Evolutionary conservation across 2,329 filamentous ascomycete genomes (phyloP), one percentile per base, ranked within the genome.

Genomic region (Fusarium sublunatum): DNA sequence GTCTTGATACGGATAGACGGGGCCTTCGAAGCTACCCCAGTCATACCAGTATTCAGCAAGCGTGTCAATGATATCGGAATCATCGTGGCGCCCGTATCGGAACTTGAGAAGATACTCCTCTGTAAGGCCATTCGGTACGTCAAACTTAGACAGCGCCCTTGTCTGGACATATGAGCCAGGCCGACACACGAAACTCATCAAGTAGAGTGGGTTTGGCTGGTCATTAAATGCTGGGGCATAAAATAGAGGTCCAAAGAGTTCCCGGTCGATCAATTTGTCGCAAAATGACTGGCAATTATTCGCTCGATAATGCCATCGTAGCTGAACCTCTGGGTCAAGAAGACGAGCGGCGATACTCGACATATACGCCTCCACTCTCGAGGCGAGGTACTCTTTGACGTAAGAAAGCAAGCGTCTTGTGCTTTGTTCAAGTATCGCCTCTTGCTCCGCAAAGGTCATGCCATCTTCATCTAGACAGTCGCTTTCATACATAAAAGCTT

Each of bases 31-130:
- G 5, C 68, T 73, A 4, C 72, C 76, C 77, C 78, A 81, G 46
- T 80, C 78, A 53, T 76, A 69, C 79, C 78, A 81, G 59, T 81
- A 81, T 58, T 81, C 78, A n/a, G 70, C 61, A 0, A 77, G 72
- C 0, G 71, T 70, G 48, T 81, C 79, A 11, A 80, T 69, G 1
- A 81, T 70, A 55, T 81, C 78, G 1, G 76, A 70, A 4, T 79
- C 75, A 39, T 77, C 73, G 44, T 77, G 73, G 0, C 73, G 66
- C 3, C 77, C 77, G 31, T 71, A 76, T 25, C 70, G 72, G 38
- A 78, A 74, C 8, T 70, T 72, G 38, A 76, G 70, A 1, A 81
- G 70, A 28, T 79, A 81, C 53, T 81, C 78, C 53, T 81, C 77
- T 1, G 73, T 76, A 1, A 78, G 54, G 0, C 79, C 78, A 25